Evolutionary conservation across 768 basidiomycete genomes (phyloP).

Genomic region (Hericium rajendrae): DNA sequence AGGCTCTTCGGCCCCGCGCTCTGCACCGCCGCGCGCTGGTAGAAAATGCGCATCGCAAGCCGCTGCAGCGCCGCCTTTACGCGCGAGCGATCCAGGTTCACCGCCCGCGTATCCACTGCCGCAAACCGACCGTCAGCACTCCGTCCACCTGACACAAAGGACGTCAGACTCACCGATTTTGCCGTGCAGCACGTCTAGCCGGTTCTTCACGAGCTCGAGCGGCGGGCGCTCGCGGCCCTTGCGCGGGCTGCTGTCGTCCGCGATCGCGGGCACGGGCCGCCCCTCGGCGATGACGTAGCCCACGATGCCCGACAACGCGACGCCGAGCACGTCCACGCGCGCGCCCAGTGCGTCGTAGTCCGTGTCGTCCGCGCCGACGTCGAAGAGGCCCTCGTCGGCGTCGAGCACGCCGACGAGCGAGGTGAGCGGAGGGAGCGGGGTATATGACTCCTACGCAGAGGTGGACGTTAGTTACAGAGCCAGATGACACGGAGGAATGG

Average conservation of each 20-base stretch:
- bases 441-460: conserved; percentile 16
- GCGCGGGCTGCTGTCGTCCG: conserved; percentile 16
- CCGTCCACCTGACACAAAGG: neutral
- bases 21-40: conserved; percentile 37
- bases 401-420: conserved; percentile 41
- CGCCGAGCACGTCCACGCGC: conserved; percentile 45
- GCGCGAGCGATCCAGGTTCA: conserved; percentile 67
- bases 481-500: neutral
- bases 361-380: conserved; percentile 18
- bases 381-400: conserved; percentile 29
- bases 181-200: conserved; percentile 45
- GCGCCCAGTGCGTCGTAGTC: conserved; percentile 54
- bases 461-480: neutral
- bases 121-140: neutral
- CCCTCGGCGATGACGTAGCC: conserved; percentile 44
- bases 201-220: conserved; percentile 38
- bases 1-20: conserved; percentile 13
- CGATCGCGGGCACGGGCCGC: neutral
- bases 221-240: conserved; percentile 28
- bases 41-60: conserved; percentile 51
- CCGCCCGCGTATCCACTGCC: conserved; percentile 63
- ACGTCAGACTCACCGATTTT: conserved; percentile 43
- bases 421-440: conserved; percentile 40
- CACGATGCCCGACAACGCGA: conserved; percentile 49
- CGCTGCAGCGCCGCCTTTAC: conserved; percentile 62